Percentiles rank a stretch among this genome's conserved stretches.
Evolutionary conservation across 2,329 filamentous ascomycete genomes (phyloP).

Genomic region (Colletotrichum sp.): DNA sequence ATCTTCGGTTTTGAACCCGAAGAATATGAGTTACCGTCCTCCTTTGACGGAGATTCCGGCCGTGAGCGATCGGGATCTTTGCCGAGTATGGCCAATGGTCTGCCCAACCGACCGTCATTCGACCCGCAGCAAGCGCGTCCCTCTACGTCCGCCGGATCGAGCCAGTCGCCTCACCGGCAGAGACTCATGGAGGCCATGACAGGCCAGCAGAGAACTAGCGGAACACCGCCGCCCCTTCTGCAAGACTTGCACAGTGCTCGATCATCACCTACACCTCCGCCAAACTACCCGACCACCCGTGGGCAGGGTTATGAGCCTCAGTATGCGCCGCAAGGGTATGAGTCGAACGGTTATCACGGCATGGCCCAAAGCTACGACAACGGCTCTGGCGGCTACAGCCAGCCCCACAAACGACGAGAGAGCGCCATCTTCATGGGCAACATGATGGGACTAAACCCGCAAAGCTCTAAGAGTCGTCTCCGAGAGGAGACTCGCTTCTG

Average conservation of each 20-base stretch:
- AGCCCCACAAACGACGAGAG: conserved; percentile 59
- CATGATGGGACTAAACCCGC: conserved; percentile 53
- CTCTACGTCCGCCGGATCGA: conserved; percentile 50
- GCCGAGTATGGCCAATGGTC: conserved; percentile 22
- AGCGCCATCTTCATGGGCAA: conserved; percentile 64
- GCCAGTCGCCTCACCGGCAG: conserved; percentile 58
- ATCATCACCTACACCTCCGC: conserved; percentile 51
- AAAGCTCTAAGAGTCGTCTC: conserved; percentile 57
- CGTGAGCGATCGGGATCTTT: conserved; percentile 27
- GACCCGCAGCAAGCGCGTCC: conserved; percentile 45
- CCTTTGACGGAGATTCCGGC: conserved; percentile 31
- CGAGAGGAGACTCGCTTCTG: conserved; percentile 59
- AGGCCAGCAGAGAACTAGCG: conserved; percentile 36
- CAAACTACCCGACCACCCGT: conserved; percentile 28
- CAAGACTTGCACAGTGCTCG: conserved; percentile 34
- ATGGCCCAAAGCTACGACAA: conserved; percentile 36
- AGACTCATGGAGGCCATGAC: conserved; percentile 47
- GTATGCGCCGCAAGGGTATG: conserved; percentile 35
- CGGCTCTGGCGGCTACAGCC: conserved; percentile 36
- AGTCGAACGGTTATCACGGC: conserved; percentile 23
- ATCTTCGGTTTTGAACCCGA: conserved; percentile 81
- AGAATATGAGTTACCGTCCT: conserved; percentile 62
- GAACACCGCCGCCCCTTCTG: conserved; percentile 55
- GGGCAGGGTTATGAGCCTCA: conserved; percentile 49
- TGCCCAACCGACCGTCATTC: conserved; percentile 30